Conservation (phyloP, 1,284 basidiomycete species). For the Hypsizygus ulmarius region DNA sequence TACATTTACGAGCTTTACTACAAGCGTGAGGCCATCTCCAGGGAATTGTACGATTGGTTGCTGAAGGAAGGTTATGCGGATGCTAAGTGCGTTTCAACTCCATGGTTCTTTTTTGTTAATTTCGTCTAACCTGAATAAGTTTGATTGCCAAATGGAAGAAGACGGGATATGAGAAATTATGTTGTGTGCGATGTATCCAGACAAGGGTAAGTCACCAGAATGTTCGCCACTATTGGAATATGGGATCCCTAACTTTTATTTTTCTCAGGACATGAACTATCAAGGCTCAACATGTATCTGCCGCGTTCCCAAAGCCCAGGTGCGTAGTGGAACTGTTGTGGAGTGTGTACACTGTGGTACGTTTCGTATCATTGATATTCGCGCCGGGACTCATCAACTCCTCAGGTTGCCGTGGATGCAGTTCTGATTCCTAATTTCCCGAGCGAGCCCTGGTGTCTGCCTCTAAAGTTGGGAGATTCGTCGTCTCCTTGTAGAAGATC, state of each 20-base stretch:
- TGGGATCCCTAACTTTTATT: conserved; percentile 15
- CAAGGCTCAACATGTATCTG: conserved; percentile 99
- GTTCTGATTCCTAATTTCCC: conserved; percentile 67
- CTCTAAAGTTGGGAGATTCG: too few species aligned
- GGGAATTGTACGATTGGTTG: conserved; percentile 97
- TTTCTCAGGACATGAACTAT: conserved; percentile 94
- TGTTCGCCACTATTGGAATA: conserved; percentile 12
- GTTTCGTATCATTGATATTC: conserved; percentile 31
- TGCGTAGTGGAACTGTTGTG: conserved; percentile 90
- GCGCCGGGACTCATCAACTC: conserved; percentile 10
- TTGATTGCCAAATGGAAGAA: conserved; percentile 99
- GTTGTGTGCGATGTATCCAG: conserved; percentile 96
- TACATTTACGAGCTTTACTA: conserved; percentile 99
- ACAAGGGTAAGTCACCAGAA: conserved; percentile 61
- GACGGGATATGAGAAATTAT: conserved; percentile 96
- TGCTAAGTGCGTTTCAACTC: conserved; percentile 71
- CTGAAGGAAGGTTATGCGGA: conserved; percentile 98
- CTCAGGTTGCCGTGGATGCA: conserved; percentile 79
- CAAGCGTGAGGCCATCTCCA: conserved; percentile 94
- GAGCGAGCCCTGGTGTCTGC: too few species aligned
- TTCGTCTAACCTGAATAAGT: conserved; percentile 42
- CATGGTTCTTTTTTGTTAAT: neutral
- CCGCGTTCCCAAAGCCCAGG: conserved; percentile 91
- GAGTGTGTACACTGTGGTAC: conserved; percentile 96
- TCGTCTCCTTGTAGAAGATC: too few species aligned